These are phyloP conservation scores for Cyclotella cryptica DNA, from an alignment of 108 stramenopile species.

Conservation along the genomic window DNA sequence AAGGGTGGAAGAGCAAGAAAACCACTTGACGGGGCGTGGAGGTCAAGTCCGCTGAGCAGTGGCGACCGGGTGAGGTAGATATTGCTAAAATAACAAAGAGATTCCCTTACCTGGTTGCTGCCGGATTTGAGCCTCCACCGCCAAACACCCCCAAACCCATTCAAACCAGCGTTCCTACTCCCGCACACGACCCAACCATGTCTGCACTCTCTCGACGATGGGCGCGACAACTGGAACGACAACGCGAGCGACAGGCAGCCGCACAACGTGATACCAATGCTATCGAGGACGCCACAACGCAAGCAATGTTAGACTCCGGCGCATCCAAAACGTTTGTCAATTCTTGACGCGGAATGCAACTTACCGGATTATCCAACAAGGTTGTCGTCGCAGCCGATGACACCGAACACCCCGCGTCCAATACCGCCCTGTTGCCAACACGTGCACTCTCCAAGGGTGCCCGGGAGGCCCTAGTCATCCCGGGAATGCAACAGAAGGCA, in stretches of 20 bases:
- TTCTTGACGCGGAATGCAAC: neutral
- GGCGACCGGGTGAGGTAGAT: conserved; percentile 19
- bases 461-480: conserved; percentile 6
- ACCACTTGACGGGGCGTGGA: conserved; percentile 16
- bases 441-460: neutral
- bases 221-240: neutral
- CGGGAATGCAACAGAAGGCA: conserved; percentile 6
- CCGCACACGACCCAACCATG: neutral
- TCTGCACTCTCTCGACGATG: neutral
- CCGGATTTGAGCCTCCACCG: neutral
- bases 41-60: conserved; percentile 28
- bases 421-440: conserved; percentile 2
- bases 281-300: neutral
- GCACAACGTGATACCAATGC: neutral
- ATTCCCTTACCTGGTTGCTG: conserved; percentile 6
- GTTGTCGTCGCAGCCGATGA: conserved; percentile 4
- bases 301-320: conserved; percentile 19
- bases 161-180: no score
- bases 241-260: neutral
- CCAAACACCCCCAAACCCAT: no score
- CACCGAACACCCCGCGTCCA: neutral
- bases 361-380: conserved; percentile 3
- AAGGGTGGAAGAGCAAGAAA: conserved; percentile 13
- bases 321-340: neutral
- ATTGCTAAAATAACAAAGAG: conserved; percentile 26